A percentile compares a stretch with the other conserved stretches of the same genome.
Conservation (phyloP, 2,329 filamentous ascomycete genomes). For the Paramyrothecium sp. region DNA sequence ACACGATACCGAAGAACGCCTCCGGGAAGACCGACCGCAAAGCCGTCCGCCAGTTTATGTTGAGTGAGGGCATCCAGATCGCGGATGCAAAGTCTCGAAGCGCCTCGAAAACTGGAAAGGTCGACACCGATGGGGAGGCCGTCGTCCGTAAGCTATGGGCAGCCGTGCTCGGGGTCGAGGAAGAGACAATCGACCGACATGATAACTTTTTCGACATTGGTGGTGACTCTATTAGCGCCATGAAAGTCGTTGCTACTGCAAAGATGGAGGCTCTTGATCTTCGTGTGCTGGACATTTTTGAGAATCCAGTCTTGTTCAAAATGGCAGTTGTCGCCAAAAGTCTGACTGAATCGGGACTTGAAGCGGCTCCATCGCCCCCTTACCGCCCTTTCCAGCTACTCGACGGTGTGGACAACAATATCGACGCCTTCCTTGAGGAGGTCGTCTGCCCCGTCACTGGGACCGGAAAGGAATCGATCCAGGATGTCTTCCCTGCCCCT, state of each 20-base stretch:
- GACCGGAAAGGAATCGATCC: no score
- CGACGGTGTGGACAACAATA: no score
- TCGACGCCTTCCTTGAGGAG: no score
- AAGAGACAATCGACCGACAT: constrained; percentile 5
- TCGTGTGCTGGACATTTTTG: constrained; percentile 8
- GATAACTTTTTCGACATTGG: constrained; percentile 17
- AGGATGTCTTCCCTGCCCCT: no score
- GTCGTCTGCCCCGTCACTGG: no score
- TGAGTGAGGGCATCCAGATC: no score
- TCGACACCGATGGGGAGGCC: constrained; percentile 5
- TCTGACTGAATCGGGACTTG: neutral
- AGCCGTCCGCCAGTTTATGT: constrained; percentile 4
- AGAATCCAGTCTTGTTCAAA: constrained; percentile 6
- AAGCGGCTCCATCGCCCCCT: no score
- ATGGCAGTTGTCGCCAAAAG: constrained; percentile 7
- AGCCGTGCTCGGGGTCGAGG: constrained; percentile 8
- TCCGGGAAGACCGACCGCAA: constrained; percentile 6
- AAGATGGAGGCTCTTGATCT: constrained; percentile 6
- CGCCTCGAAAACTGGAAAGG: neutral
- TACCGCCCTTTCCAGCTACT: no score
- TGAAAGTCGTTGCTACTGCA: constrained; percentile 9
- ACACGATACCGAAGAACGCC: constrained; percentile 6
- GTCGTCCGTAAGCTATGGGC: constrained; percentile 9
- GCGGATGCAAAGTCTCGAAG: no score
- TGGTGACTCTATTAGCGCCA: constrained; percentile 10